Evolutionary conservation across 345 rosid species (phyloP).

Genomic region (Eucalyptus tenuipes): DNA sequence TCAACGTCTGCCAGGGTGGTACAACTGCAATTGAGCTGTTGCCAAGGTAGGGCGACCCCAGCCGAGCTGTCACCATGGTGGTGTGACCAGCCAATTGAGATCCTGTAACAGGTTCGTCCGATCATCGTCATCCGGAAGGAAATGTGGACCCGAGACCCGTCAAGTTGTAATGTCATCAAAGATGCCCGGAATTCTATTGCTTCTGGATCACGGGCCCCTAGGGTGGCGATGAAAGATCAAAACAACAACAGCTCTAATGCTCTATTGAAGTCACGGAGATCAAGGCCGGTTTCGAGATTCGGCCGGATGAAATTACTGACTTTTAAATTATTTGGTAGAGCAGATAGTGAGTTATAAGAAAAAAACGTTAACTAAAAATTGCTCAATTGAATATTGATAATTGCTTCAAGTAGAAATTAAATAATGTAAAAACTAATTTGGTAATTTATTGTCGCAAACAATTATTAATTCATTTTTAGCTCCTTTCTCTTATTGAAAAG

Average conservation of each 20-base stretch:
- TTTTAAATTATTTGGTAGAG: too few relatives aligned
- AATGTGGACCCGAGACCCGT: background rate
- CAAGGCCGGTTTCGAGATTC: too few relatives aligned
- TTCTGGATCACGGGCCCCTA: background rate
- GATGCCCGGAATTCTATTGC: background rate
- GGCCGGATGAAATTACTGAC: background rate
- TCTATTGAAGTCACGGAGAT: background rate
- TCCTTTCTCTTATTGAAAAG: too few relatives aligned
- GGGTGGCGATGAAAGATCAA: too few relatives aligned
- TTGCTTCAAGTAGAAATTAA: background rate
- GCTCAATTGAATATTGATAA: too few relatives aligned
- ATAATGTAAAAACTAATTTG: background rate
- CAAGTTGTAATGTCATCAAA: background rate
- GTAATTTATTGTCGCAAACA: background rate
- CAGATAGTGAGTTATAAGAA: too few relatives aligned
- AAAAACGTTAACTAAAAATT: background rate
- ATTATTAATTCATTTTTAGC: background rate
- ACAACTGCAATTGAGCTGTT: background rate
- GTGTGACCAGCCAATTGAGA: background rate
- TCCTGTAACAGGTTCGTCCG: background rate
- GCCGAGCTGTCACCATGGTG: background rate
- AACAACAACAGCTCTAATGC: background rate
- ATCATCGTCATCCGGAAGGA: background rate
- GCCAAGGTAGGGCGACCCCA: background rate
- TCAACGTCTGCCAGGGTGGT: fast-evolving